Evolutionary conservation across 2,329 filamentous ascomycete genomes (phyloP).

Genomic region (Ophioceras dolichostomum): DNA sequence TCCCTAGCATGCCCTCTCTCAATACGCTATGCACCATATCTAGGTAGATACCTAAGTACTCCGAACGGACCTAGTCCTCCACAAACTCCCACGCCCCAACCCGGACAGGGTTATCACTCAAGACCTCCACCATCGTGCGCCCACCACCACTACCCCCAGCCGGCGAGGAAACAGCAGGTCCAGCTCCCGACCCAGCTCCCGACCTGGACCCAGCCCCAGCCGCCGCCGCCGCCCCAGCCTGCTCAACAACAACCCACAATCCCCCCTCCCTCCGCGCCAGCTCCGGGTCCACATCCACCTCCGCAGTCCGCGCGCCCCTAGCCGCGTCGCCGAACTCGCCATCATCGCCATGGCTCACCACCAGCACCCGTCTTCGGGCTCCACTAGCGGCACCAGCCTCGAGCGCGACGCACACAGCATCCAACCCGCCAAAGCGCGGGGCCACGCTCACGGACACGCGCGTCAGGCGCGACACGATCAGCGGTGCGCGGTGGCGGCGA

Average conservation of each 20-base stretch:
- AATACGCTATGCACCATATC: too few species aligned
- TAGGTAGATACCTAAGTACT: too few species aligned
- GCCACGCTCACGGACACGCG: slow-evolving; percentile 42
- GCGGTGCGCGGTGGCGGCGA: slow-evolving; percentile 23
- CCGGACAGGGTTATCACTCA: slow-evolving; percentile 34
- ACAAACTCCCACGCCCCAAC: slow-evolving; percentile 28
- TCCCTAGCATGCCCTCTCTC: too few species aligned
- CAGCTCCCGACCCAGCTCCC: too few species aligned
- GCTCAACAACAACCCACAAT: slow-evolving; percentile 73
- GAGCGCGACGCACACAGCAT: slow-evolving; percentile 54
- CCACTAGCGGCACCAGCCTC: slow-evolving; percentile 57
- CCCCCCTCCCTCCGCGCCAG: slow-evolving; percentile 36
- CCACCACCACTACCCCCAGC: background rate
- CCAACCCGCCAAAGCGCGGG: slow-evolving; percentile 6
- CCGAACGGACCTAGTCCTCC: too few species aligned
- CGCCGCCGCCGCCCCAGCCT: slow-evolving; percentile 39
- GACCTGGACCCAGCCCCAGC: background rate
- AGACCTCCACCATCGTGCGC: slow-evolving; percentile 31
- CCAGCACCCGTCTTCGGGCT: slow-evolving; percentile 46
- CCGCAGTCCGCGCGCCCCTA: slow-evolving; percentile 53
- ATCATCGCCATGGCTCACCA: slow-evolving; percentile 50
- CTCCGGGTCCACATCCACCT: slow-evolving; percentile 64
- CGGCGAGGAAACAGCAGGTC: too few species aligned
- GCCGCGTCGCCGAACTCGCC: slow-evolving; percentile 62
- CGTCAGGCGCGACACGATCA: slow-evolving; percentile 39